Evolutionary conservation across 495 filamentous ascomycete genomes (phyloP).

Genomic region (Penicillium roqueforti): DNA sequence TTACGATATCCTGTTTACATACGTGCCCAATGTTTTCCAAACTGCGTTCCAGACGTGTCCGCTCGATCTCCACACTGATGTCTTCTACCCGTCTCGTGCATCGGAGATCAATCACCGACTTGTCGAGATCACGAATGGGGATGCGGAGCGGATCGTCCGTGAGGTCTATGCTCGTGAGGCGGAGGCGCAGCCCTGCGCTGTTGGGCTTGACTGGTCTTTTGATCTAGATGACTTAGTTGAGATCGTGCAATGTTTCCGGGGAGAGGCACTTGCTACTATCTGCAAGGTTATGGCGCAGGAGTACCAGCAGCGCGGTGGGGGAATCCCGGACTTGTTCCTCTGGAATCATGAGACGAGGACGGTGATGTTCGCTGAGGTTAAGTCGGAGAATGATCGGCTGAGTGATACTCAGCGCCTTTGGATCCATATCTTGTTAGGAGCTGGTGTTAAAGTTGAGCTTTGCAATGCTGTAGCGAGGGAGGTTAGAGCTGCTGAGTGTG

Average conservation of each 20-base stretch:
- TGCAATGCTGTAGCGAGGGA: slow-evolving; percentile 84
- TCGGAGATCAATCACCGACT: slow-evolving; percentile 88
- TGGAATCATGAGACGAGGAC: slow-evolving; percentile 60
- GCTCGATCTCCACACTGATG: slow-evolving; percentile 87
- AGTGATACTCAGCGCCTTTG: slow-evolving; percentile 95
- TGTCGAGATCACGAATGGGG: slow-evolving; percentile 77
- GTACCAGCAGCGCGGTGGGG: slow-evolving; percentile 79
- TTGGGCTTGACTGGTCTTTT: slow-evolving; percentile 90
- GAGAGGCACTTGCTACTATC: slow-evolving; percentile 72
- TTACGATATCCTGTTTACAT: slow-evolving; percentile 88
- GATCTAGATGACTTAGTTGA: slow-evolving; percentile 74
- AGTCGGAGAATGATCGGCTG: slow-evolving; percentile 90
- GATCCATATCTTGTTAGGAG: slow-evolving; percentile 87
- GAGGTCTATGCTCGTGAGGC: slow-evolving; percentile 60
- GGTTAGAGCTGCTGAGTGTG: slow-evolving; percentile 34
- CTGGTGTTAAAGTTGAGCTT: slow-evolving; percentile 80
- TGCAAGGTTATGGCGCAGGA: slow-evolving; percentile 96
- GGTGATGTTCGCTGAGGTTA: slow-evolving; percentile 86
- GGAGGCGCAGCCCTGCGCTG: slow-evolving; percentile 70
- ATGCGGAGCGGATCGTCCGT: slow-evolving; percentile 60
- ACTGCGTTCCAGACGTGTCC: slow-evolving; percentile 92
- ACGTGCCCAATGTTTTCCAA: slow-evolving; percentile 95
- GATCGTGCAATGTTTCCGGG: slow-evolving; percentile 73
- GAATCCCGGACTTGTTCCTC: slow-evolving; percentile 89
- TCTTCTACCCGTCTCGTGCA: slow-evolving; percentile 79